Conservation (phyloP, 257 asterid genomes). For the Asclepias syriaca region DNA sequence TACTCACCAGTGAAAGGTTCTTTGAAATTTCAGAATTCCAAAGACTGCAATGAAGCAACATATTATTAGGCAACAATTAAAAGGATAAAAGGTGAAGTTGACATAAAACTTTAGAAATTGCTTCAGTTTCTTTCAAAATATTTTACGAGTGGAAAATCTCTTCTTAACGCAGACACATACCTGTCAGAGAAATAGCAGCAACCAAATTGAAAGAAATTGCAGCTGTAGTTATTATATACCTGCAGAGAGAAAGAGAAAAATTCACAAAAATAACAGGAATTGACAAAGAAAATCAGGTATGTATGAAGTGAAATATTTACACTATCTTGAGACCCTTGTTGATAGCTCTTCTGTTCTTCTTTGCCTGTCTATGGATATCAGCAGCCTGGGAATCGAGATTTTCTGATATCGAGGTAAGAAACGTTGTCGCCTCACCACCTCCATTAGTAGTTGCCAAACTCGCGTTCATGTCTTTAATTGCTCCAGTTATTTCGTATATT, state of each 20-base stretch:
- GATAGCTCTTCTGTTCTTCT: constrained; percentile 45
- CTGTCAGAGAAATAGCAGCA: constrained; percentile 47
- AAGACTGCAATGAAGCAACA: constrained; percentile 26
- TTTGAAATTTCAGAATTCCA: constrained; percentile 31
- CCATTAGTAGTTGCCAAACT: constrained; percentile 30
- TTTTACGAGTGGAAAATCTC: too few species aligned
- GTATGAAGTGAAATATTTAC: constrained; percentile 17
- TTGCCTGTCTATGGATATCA: constrained; percentile 56
- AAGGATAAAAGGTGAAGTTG: neutral
- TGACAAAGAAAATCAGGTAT: neutral
- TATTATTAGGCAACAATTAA: neutral
- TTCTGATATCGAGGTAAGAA: constrained; percentile 50
- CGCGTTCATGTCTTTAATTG: constrained; percentile 52
- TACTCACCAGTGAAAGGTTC: constrained; percentile 30
- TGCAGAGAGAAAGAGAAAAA: constrained; percentile 24
- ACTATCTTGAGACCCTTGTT: constrained; percentile 46
- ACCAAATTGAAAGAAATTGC: constrained; percentile 48
- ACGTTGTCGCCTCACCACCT: constrained; percentile 30
- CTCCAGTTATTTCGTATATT: constrained; percentile 49
- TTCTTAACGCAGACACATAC: constrained; percentile 20
- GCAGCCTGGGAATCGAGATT: constrained; percentile 57
- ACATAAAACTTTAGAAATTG: neutral
- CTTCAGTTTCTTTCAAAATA: neutral
- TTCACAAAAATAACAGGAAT: neutral
- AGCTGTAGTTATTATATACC: constrained; percentile 47